Evolutionary conservation across 2,329 filamentous ascomycete genomes (phyloP).

Genomic region (Ceratocystis smalleyi): DNA sequence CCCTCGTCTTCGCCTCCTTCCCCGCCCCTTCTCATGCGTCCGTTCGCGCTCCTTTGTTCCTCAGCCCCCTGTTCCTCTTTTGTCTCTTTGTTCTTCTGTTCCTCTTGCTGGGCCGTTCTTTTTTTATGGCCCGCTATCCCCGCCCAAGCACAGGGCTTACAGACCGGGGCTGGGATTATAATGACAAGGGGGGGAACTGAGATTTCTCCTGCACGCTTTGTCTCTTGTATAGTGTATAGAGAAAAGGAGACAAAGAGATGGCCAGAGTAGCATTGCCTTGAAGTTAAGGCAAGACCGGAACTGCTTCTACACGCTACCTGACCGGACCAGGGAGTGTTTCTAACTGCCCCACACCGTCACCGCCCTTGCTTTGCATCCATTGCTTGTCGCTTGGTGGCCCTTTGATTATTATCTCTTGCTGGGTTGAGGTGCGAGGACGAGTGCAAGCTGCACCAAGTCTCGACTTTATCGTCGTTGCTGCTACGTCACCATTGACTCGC

Average conservation of each 20-base stretch:
- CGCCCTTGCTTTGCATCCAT: not conserved
- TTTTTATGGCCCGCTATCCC: not conserved
- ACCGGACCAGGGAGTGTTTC: not conserved
- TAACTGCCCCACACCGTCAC: not conserved
- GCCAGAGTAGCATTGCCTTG: not conserved
- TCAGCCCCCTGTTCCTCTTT: not conserved
- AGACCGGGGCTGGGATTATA: not conserved
- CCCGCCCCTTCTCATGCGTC: not conserved
- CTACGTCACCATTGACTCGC: not conserved
- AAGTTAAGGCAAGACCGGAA: not conserved
- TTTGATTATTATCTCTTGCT: not conserved
- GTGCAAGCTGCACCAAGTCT: not conserved
- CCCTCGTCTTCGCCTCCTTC: not conserved
- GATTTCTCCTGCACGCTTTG: not conserved
- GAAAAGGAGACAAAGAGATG: too few species aligned
- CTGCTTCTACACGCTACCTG: not conserved
- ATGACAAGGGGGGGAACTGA: not conserved
- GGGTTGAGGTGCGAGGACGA: not conserved
- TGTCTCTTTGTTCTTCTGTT: not conserved
- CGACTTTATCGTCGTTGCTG: not conserved
- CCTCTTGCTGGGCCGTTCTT: not conserved
- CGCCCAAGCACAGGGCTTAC: not conserved
- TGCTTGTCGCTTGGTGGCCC: not conserved
- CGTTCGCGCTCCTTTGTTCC: constrained; percentile 6
- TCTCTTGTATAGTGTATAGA: not conserved